These are phyloP conservation scores for Emergomyces pasteurianus DNA, from an alignment of 2,329 filamentous ascomycete species.

Conservation along the genomic window DNA sequence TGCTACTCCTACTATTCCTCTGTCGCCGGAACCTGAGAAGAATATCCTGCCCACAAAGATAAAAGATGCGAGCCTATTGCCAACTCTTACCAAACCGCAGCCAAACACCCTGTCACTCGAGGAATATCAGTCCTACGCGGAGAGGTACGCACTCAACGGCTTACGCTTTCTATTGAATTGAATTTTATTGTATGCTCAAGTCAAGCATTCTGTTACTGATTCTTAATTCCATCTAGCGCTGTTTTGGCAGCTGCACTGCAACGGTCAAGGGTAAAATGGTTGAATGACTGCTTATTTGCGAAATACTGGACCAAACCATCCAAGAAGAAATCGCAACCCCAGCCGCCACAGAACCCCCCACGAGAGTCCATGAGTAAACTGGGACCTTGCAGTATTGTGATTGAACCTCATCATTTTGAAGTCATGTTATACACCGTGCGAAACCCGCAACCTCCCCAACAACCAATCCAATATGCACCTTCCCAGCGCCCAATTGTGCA, in stretches of 20 bases:
- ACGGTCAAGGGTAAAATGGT: slow-evolving; percentile 47
- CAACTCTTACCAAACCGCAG: slow-evolving; percentile 42
- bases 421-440: slow-evolving; percentile 46
- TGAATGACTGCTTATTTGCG: slow-evolving; percentile 42
- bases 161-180: background rate
- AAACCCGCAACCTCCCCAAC: slow-evolving; percentile 32
- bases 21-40: slow-evolving; percentile 22
- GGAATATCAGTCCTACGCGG: slow-evolving; percentile 49
- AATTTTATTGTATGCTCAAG: background rate
- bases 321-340: slow-evolving; percentile 40
- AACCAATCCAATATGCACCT: slow-evolving; percentile 26
- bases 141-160: slow-evolving; percentile 30
- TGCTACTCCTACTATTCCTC: slow-evolving; percentile 18
- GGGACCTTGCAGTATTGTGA: slow-evolving; percentile 46
- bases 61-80: slow-evolving; percentile 41
- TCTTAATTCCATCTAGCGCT: slow-evolving; percentile 28
- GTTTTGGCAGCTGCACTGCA: slow-evolving; percentile 47
- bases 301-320: slow-evolving; percentile 48
- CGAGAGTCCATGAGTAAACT: slow-evolving; percentile 43
- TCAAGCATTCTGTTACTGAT: slow-evolving; percentile 10
- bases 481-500: slow-evolving; percentile 32
- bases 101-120: slow-evolving; percentile 34
- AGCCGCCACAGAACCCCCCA: slow-evolving; percentile 36
- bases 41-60: slow-evolving; percentile 41
- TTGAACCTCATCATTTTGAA: slow-evolving; percentile 53